Percentiles rank a stretch among this genome's conserved stretches.
phyloP scores from a whole-genome alignment of 1,139 yeast genomes.

The Pneumocystis wakefieldiae region DNA sequence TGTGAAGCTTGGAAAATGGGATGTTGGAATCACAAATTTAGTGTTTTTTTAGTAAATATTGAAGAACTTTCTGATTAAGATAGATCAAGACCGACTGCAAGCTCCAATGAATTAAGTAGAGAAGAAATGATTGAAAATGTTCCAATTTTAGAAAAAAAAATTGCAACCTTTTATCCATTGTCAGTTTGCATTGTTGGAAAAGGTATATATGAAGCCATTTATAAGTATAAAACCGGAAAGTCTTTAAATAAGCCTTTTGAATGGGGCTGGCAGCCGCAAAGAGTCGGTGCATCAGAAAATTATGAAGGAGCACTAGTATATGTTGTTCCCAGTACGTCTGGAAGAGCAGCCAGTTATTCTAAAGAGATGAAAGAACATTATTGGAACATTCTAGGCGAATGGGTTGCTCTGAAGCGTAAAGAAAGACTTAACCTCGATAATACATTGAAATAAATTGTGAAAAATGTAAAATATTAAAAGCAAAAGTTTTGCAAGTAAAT shows the following conservation, averaged over 20 bases:
- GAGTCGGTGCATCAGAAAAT: slow-evolving; percentile 9
- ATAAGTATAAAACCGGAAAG: slow-evolving; percentile 25
- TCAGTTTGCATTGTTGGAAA: slow-evolving; percentile 52
- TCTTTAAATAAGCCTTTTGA: slow-evolving; percentile 20
- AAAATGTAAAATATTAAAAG: background rate
- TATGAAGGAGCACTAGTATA: slow-evolving; percentile 23
- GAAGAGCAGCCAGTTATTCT: slow-evolving; percentile 46
- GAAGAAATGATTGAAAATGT: slow-evolving; percentile 45
- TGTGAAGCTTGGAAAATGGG: slow-evolving; percentile 29
- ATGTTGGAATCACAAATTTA: slow-evolving; percentile 59
- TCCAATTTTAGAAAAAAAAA: slow-evolving; percentile 36
- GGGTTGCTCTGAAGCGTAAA: slow-evolving; percentile 7
- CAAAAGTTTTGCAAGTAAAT: background rate
- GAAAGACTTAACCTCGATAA: background rate
- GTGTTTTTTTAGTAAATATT: slow-evolving; percentile 22
- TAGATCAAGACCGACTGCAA: slow-evolving; percentile 41
- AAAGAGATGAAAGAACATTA: slow-evolving; percentile 32
- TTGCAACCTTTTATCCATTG: slow-evolving; percentile 28
- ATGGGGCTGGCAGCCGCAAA: slow-evolving; percentile 40
- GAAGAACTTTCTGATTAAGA: background rate
- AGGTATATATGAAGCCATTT: slow-evolving; percentile 60
- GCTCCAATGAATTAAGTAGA: slow-evolving; percentile 39
- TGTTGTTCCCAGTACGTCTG: slow-evolving; percentile 66
- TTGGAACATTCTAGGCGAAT: slow-evolving; percentile 32
- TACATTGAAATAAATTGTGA: background rate